Conservation (phyloP, 257 asterid species). For the Jacaranda copaia region DNA sequence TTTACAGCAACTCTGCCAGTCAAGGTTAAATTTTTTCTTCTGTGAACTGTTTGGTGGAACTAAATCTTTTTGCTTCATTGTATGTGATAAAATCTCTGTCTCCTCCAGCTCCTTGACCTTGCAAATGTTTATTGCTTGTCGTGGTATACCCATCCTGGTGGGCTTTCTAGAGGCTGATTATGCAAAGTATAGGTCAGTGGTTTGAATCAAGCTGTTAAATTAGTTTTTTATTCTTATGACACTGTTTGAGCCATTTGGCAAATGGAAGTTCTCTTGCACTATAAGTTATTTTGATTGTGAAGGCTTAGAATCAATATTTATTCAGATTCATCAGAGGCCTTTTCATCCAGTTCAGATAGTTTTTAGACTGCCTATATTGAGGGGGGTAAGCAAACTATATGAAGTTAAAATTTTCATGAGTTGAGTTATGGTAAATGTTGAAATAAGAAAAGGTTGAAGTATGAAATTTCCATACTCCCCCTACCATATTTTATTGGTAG, state of each 20-base stretch:
- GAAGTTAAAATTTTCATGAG: background rate
- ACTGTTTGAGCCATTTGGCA: slow-evolving; percentile 25
- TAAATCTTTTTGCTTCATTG: slow-evolving; percentile 20
- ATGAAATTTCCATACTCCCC: too few relatives aligned
- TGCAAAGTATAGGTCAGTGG: slow-evolving; percentile 86
- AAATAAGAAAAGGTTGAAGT: background rate
- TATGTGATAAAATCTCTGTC: slow-evolving; percentile 35
- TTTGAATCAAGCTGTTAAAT: slow-evolving; percentile 17
- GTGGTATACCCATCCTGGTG: slow-evolving; percentile 96
- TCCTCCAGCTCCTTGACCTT: slow-evolving; percentile 83
- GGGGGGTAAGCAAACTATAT: slow-evolving; percentile 6
- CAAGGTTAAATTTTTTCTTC: slow-evolving; percentile 67
- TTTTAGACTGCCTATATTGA: slow-evolving; percentile 13
- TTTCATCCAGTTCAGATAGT: background rate
- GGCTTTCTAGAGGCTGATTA: slow-evolving; percentile 99
- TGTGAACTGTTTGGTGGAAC: slow-evolving; percentile 7
- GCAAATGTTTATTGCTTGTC: slow-evolving; percentile 98
- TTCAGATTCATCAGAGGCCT: background rate
- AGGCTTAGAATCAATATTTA: slow-evolving; percentile 10
- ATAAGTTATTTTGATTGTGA: slow-evolving; percentile 16
- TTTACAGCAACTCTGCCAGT: slow-evolving; percentile 95
- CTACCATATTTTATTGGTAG: too few relatives aligned
- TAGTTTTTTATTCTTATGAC: slow-evolving; percentile 18
- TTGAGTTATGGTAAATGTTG: slow-evolving; percentile 8
- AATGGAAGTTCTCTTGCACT: slow-evolving; percentile 1